These are phyloP conservation scores for Sclerotinia subarctica DNA, from an alignment of 2,329 filamentous ascomycete species.

Conservation along the genomic window DNA sequence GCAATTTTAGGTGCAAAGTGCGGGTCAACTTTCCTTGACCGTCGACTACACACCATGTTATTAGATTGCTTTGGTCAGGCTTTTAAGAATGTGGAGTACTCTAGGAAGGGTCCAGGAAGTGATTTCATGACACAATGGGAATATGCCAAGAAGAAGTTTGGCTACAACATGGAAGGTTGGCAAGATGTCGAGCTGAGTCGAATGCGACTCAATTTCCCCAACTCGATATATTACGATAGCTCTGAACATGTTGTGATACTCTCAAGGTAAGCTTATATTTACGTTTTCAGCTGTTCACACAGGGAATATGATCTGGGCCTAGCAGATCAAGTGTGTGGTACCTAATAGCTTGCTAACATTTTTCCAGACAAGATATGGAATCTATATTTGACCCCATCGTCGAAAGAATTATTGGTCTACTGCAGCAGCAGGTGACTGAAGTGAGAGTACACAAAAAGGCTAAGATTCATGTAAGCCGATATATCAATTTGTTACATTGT, in stretches of 20 bases:
- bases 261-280: slow-evolving; percentile 23
- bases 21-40: slow-evolving; percentile 32
- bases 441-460: slow-evolving; percentile 21
- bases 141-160: slow-evolving; percentile 25
- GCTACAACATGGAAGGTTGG: slow-evolving; percentile 17
- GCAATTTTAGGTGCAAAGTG: slow-evolving; percentile 30
- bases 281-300: too few species aligned
- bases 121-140: slow-evolving; percentile 28
- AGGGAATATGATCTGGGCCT: neutral
- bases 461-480: slow-evolving; percentile 26
- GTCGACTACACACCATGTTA: slow-evolving; percentile 28
- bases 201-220: slow-evolving; percentile 24
- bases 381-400: slow-evolving; percentile 31
- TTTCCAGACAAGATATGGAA: slow-evolving; percentile 29
- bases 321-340: neutral
- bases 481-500: neutral
- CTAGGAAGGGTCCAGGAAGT: slow-evolving; percentile 28
- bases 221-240: slow-evolving; percentile 25
- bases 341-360: too few species aligned
- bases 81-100: slow-evolving; percentile 26
- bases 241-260: slow-evolving; percentile 23
- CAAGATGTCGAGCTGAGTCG: slow-evolving; percentile 18
- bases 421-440: slow-evolving; percentile 24
- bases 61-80: slow-evolving; percentile 26
- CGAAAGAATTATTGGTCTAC: slow-evolving; percentile 24